Percentiles rank a stretch among this genome's conserved stretches.
Conservation (phyloP, 1,284 basidiomycete species). For the Schizophyllum commune region DNA sequence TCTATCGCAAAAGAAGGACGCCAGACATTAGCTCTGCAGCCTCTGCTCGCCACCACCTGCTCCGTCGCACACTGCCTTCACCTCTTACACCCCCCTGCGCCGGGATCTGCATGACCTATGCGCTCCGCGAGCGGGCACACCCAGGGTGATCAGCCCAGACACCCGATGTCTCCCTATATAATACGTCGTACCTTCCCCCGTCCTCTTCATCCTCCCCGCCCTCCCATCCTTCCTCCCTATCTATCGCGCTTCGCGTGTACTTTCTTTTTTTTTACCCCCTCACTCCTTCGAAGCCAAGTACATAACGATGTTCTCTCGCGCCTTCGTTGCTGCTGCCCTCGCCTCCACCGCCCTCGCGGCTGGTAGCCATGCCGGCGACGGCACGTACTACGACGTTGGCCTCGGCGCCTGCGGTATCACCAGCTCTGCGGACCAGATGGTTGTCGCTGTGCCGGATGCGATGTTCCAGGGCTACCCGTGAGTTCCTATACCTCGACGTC, state of each 20-base stretch:
- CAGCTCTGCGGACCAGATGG: slow-evolving; percentile 21
- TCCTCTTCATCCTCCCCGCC: not conserved
- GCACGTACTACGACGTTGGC: slow-evolving; percentile 21
- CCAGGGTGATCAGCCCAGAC: no score
- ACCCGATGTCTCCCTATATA: not conserved
- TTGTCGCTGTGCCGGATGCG: slow-evolving; percentile 24
- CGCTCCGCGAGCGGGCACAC: no score
- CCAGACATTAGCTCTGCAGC: no score
- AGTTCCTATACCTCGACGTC: slow-evolving; percentile 2
- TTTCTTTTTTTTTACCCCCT: not conserved
- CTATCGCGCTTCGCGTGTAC: not conserved
- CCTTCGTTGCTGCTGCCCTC: not conserved
- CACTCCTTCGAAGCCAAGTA: not conserved
- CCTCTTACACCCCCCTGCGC: no score
- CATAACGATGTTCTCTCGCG: not conserved
- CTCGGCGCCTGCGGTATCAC: slow-evolving; percentile 29
- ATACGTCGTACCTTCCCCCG: not conserved
- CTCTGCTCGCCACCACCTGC: no score
- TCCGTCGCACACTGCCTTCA: no score
- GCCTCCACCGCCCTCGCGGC: not conserved
- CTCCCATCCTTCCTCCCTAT: not conserved
- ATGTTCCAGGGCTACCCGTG: slow-evolving; percentile 26
- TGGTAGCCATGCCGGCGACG: not conserved
- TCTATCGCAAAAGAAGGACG: no score
- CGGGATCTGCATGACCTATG: no score